phyloP scores from a whole-genome alignment of 1,139 yeast genomes.

The Meyerozyma sp. region DNA sequence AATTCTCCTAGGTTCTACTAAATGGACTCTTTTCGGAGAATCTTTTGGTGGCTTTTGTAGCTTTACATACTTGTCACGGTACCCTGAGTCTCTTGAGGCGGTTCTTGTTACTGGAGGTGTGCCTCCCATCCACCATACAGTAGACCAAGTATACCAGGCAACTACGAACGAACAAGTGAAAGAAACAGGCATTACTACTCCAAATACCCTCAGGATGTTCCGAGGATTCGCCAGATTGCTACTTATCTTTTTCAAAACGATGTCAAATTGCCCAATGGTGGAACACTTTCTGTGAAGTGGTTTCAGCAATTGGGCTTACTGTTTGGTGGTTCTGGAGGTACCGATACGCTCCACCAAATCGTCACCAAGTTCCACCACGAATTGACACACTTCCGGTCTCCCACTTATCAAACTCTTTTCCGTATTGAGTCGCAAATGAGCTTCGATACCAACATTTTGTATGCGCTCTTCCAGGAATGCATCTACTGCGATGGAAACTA shows the following conservation, averaged over 20 bases:
- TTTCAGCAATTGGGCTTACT: conserved; percentile 48
- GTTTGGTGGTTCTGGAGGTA: conserved; percentile 49
- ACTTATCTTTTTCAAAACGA: conserved; percentile 23
- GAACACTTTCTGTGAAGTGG: conserved; percentile 42
- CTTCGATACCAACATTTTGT: conserved; percentile 50
- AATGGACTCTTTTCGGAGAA: conserved; percentile 53
- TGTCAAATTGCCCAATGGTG: conserved; percentile 44
- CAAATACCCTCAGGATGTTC: conserved; percentile 43
- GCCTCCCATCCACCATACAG: conserved; percentile 42
- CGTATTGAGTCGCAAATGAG: conserved; percentile 26
- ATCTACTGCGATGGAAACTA: conserved; percentile 43
- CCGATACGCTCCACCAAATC: conserved; percentile 40
- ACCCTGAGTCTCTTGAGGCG: conserved; percentile 32
- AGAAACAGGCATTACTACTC: conserved; percentile 43
- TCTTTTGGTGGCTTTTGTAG: conserved; percentile 54
- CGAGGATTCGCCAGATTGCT: conserved; percentile 31
- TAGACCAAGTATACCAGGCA: conserved; percentile 45
- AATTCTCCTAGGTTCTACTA: conserved; percentile 24
- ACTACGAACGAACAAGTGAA: conserved; percentile 43
- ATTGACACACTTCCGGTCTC: conserved; percentile 23
- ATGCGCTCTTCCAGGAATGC: conserved; percentile 54
- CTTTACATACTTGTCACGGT: conserved; percentile 45
- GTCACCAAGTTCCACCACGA: conserved; percentile 37
- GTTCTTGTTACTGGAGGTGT: conserved; percentile 52
- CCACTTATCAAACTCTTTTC: conserved; percentile 30